These are phyloP conservation scores for Vitis hybrid DNA, from an alignment of 177 flowering plant genomes.

Conservation along the genomic window DNA sequence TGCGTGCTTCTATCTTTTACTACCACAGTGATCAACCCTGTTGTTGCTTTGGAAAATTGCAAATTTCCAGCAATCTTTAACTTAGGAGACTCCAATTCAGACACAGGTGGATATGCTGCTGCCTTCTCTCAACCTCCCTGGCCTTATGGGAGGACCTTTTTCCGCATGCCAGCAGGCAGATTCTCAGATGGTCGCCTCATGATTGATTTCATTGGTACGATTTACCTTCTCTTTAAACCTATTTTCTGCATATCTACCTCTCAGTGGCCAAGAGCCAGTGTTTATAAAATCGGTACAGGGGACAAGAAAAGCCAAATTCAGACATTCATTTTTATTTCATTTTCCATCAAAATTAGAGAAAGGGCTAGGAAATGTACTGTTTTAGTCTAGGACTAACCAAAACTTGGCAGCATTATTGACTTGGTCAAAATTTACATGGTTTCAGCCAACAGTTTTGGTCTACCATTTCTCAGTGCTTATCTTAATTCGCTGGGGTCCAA, in stretches of 20 bases:
- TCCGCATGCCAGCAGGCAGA: constrained; percentile 18
- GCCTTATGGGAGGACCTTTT: constrained; percentile 22
- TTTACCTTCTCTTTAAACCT: not conserved
- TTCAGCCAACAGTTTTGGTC: constrained; percentile 19
- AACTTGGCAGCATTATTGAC: not conserved
- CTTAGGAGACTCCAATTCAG: constrained; percentile 31
- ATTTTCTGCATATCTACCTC: too few relatives aligned
- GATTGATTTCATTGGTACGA: constrained; percentile 28
- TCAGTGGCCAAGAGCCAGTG: too few relatives aligned
- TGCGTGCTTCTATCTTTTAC: not conserved
- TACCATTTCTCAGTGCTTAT: constrained; percentile 30
- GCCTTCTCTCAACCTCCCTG: not conserved
- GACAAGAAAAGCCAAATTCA: too few relatives aligned
- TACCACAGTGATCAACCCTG: not conserved
- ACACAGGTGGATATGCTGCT: constrained; percentile 27
- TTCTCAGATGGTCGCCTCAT: constrained; percentile 21
- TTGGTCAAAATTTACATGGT: too few relatives aligned
- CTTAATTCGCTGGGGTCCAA: constrained; percentile 29
- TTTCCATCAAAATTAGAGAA: too few relatives aligned
- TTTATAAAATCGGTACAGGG: too few relatives aligned
- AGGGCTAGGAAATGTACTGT: too few relatives aligned
- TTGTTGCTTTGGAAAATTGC: constrained; percentile 3
- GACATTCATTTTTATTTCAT: too few relatives aligned
- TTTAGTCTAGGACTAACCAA: too few relatives aligned
- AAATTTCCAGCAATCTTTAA: constrained; percentile 28